Conservation (phyloP, 176 grass and related monocot genomes). For the Saccharum officinarum region DNA sequence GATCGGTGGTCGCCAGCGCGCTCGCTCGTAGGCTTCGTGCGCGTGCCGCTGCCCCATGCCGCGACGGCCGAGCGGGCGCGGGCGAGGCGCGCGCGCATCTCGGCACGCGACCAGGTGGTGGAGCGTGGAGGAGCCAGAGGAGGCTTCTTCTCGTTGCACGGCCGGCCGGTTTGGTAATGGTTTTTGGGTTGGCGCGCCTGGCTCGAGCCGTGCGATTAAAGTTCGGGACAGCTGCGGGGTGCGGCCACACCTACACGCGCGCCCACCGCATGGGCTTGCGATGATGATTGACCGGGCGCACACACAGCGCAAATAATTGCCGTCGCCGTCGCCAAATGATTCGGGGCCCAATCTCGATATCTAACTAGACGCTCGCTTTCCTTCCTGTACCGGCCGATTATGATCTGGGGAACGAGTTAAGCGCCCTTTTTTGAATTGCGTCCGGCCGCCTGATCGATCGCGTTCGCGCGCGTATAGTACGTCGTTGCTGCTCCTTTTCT, state of each 20-base stretch:
- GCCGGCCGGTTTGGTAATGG: neutral
- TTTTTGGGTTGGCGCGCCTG: neutral
- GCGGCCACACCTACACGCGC: neutral
- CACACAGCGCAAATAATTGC: slow-evolving; percentile 3
- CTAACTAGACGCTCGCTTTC: slow-evolving; percentile 16
- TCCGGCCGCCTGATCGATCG: neutral
- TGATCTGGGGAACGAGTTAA: neutral
- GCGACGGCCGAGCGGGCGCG: too few species aligned
- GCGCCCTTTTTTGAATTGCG: neutral
- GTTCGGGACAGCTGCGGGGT: neutral
- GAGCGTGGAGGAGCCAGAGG: neutral
- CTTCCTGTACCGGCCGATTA: neutral
- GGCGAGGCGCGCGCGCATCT: neutral
- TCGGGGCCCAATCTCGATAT: neutral
- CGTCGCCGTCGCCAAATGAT: slow-evolving; percentile 27
- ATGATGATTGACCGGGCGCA: neutral
- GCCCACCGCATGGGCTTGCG: neutral
- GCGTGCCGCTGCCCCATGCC: neutral
- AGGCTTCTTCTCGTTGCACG: neutral
- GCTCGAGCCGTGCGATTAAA: neutral
- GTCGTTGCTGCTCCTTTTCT: neutral
- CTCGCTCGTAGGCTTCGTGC: neutral
- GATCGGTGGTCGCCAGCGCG: neutral
- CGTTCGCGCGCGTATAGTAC: neutral
- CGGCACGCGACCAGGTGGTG: neutral